Evolutionary conservation across 2,329 filamentous ascomycete species (phyloP), one percentile per base, ranked within the genome.

Genomic region (Didymella pomorum): DNA sequence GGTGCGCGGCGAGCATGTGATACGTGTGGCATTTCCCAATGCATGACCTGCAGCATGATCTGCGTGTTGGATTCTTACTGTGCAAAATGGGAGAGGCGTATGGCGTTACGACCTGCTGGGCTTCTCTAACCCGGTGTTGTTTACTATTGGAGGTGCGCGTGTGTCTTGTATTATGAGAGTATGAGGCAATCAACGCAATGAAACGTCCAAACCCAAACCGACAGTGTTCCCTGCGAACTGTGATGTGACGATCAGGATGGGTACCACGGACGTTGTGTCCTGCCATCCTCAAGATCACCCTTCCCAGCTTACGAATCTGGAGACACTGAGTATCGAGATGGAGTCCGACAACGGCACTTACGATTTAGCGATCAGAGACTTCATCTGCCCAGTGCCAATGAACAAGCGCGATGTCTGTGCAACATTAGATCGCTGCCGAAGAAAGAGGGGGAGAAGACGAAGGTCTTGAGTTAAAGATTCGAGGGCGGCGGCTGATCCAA

Each of bases 51-150:
- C 54, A 55, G 52, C 41, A 49, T 46, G 52, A 35, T 42, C 48
- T 54, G 49, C 56, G 51, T 58, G 53, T 60, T 52, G 46, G 49
- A 43, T 62, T 51, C 51, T 47, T 61, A 63, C 56, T 62, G 61
- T 65, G 62, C 61, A 63, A 65, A 65, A 65, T 21, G 58, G 61
- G 44, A 58, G 51, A 55, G 63, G 63, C 58, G 63, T 65, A 51
- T 52, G 63, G 63, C 63, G 63, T 65, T 57, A 46, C 51, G 52
- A 55, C 56, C 42, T 51, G 51, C 51, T 31, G 51, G 47, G 47
- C 52, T 31, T 55, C 28, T 42, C 29, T 44, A 43, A 16, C 56
- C 43, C 42, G 47, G 56, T 45, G 26, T 60, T 60, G 52, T 55
- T 60, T 60, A 43, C 41, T 50, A 46, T 60, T 51, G 51, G 35